Conservation (phyloP, 202 grass and related monocot species). For the Schoenoplectus triqueter region DNA sequence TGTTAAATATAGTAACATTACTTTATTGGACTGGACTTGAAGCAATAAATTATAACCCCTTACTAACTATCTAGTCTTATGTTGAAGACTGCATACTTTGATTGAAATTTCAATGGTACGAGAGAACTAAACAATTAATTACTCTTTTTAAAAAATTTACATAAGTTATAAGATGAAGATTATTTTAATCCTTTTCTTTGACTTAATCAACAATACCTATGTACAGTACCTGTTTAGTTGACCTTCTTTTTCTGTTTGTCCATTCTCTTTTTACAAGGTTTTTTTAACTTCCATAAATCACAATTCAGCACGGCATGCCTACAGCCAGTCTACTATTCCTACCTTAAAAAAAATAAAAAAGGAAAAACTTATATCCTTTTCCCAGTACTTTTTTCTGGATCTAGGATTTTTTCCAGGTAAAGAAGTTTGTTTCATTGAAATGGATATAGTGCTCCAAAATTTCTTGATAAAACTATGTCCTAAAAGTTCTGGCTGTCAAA, state of each 20-base stretch:
- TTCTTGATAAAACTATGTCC: not conserved
- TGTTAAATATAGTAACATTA: conserved; percentile 6
- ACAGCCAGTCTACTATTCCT: not conserved
- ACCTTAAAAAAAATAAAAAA: not conserved
- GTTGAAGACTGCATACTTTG: conserved; percentile 10
- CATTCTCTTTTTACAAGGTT: no score
- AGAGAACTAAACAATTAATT: not conserved
- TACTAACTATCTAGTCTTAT: not conserved
- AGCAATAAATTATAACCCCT: not conserved
- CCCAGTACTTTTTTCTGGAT: not conserved
- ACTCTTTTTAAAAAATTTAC: not conserved
- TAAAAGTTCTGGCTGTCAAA: not conserved
- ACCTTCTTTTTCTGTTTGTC: not conserved
- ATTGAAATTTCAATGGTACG: conserved; percentile 9
- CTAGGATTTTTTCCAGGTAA: not conserved
- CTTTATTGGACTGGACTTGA: not conserved
- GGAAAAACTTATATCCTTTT: not conserved
- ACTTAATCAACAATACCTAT: not conserved
- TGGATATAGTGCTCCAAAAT: not conserved
- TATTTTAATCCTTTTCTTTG: conserved; percentile 10
- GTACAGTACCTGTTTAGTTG: not conserved
- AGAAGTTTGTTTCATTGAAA: not conserved
- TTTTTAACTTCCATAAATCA: no score
- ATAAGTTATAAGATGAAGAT: not conserved
- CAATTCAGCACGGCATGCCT: not conserved